Percentiles rank a stretch among this genome's conserved stretches.
These are phyloP conservation scores for Yamadazyma sp. DNA, from an alignment of 805 yeast species.

Conservation along the genomic window DNA sequence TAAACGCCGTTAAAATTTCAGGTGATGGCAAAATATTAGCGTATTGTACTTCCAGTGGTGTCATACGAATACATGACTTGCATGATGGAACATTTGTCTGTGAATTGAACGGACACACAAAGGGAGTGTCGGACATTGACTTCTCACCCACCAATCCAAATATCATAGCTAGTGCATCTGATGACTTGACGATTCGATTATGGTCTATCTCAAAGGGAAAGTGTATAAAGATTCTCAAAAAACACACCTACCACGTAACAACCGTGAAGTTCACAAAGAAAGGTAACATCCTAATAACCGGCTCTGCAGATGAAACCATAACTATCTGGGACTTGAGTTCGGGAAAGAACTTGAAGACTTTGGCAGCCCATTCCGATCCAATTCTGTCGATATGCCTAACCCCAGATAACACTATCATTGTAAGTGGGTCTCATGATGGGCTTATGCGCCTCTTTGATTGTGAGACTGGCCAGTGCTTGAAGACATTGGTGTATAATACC, in stretches of 20 bases:
- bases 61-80: conserved; percentile 26
- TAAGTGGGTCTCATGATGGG: conserved; percentile 90
- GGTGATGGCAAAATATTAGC: conserved; percentile 64
- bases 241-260: conserved; percentile 85
- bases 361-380: conserved; percentile 93
- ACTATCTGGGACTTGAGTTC: conserved; percentile 82
- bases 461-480: conserved; percentile 85
- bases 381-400: conserved; percentile 73
- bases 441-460: conserved; percentile 86
- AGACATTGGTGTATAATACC: conserved; percentile 77
- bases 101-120: conserved; percentile 56
- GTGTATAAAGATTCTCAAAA: conserved; percentile 53
- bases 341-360: conserved; percentile 70
- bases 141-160: conserved; percentile 72
- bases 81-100: conserved; percentile 29
- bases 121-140: conserved; percentile 70
- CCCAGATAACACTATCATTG: conserved; percentile 77
- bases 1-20: conserved; percentile 45
- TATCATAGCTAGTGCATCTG: conserved; percentile 80
- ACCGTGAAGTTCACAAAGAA: conserved; percentile 66
- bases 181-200: conserved; percentile 75
- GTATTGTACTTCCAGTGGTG: conserved; percentile 38
- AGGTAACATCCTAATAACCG: conserved; percentile 78
- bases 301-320: conserved; percentile 88
- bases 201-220: conserved; percentile 61